Evolutionary conservation across 1,284 basidiomycete genomes (phyloP).

Genomic region (Ganoderma meredithae): DNA sequence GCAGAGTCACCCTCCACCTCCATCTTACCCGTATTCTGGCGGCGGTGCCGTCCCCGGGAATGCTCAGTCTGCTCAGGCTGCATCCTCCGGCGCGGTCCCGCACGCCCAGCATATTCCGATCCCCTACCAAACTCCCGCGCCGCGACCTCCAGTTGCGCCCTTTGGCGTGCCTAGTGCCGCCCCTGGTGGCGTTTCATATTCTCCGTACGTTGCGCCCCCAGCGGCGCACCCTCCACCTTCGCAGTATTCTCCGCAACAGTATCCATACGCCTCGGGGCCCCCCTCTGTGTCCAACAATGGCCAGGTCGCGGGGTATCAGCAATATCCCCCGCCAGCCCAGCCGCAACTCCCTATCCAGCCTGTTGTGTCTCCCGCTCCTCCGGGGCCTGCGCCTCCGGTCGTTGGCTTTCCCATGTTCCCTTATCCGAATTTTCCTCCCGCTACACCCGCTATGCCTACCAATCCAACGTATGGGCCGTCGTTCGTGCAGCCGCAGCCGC

Average conservation of each 20-base stretch:
- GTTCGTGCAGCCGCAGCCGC: not conserved
- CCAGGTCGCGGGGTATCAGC: slow-evolving; percentile 19
- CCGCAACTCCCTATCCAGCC: slow-evolving; percentile 9
- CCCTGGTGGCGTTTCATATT: slow-evolving; percentile 8
- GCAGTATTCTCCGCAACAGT: slow-evolving; percentile 22
- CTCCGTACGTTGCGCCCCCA: slow-evolving; percentile 13
- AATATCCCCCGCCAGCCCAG: slow-evolving; percentile 11
- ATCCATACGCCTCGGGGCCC: slow-evolving; percentile 12
- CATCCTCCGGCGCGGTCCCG: slow-evolving; percentile 15
- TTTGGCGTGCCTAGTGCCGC: slow-evolving; percentile 12
- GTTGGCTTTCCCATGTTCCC: not conserved
- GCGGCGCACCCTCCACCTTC: slow-evolving; percentile 5
- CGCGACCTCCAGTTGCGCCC: slow-evolving; percentile 6
- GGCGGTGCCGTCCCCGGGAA: slow-evolving; percentile 11
- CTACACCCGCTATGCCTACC: not conserved
- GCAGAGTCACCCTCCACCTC: slow-evolving; percentile 5
- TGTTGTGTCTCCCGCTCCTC: slow-evolving; percentile 15
- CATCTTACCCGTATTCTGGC: slow-evolving; percentile 12
- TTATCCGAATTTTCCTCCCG: not conserved
- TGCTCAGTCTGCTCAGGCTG: slow-evolving; percentile 16
- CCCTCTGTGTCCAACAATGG: slow-evolving; percentile 6
- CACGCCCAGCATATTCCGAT: slow-evolving; percentile 15
- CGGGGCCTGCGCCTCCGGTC: slow-evolving; percentile 3
- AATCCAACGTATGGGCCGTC: not conserved
- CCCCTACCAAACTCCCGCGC: slow-evolving; percentile 6